These are phyloP conservation scores for Rhizopogon salebrosus DNA, from an alignment of 768 basidiomycete species.

Conservation along the genomic window DNA sequence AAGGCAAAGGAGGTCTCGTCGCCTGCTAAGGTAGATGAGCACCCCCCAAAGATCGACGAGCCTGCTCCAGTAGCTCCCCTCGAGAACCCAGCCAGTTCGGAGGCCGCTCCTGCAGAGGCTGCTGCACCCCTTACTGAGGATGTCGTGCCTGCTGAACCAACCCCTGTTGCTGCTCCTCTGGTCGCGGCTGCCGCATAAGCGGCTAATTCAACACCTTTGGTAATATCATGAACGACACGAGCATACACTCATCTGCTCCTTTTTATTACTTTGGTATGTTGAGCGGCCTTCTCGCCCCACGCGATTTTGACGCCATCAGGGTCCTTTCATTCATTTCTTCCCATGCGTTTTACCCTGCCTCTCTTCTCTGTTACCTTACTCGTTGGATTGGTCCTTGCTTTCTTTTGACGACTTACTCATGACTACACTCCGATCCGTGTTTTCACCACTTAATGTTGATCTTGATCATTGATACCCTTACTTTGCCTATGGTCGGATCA, in stretches of 20 bases:
- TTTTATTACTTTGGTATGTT: slow-evolving; percentile 30
- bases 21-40: slow-evolving; percentile 82
- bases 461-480: slow-evolving; percentile 51
- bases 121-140: slow-evolving; percentile 25
- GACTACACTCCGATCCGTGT: slow-evolving; percentile 56
- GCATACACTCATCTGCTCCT: slow-evolving; percentile 27
- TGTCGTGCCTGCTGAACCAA: slow-evolving; percentile 19
- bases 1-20: slow-evolving; percentile 64
- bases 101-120: slow-evolving; percentile 30
- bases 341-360: slow-evolving; percentile 27
- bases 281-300: slow-evolving; percentile 30
- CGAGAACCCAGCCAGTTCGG: slow-evolving; percentile 66
- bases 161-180: slow-evolving; percentile 55
- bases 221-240: slow-evolving; percentile 43
- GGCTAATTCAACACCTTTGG: slow-evolving; percentile 14
- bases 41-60: slow-evolving; percentile 86
- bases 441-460: slow-evolving; percentile 65
- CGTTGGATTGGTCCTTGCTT: slow-evolving; percentile 58
- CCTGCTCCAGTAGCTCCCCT: slow-evolving; percentile 78
- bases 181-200: slow-evolving; percentile 79
- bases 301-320: slow-evolving; percentile 29
- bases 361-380: slow-evolving; percentile 35
- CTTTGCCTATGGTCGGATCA: slow-evolving; percentile 25
- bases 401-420: slow-evolving; percentile 50
- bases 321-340: slow-evolving; percentile 24